Evolutionary conservation across 2,329 filamentous ascomycete genomes (phyloP), one percentile per base, ranked within the genome.

Genomic region (Chaetomium olivaceum): DNA sequence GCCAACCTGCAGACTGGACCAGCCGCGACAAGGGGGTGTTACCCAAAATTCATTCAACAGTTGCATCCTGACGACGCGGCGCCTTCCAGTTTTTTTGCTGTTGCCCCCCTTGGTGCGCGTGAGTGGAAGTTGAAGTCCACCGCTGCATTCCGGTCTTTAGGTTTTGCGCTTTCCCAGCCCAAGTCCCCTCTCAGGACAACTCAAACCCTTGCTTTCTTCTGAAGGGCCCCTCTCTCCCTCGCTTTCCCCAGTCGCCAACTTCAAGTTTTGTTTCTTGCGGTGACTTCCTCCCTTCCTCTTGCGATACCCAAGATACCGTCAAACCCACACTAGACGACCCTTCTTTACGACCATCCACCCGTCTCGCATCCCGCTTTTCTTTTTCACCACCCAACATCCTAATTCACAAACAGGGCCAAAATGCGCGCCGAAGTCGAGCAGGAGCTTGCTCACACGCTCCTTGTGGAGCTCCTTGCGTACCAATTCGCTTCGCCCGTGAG

Each of bases 341-440:
- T 50, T 36, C 19, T 25, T 50, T 58, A 21, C 21, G 1, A 31
- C 21, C 46, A 27, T 57, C 19, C 19, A 11, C 25, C 51, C 62
- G 43, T 48, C 60, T 31, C 25, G 39, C 27, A 21, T 46, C 23
- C 31, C 36, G 21, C n/a, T 21, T 46, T 19, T 21, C 23, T 12
- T 50, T n/a, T 14, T 65, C 54, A 25, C 19, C 33, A 39, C 23
- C 21, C 46, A 58, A 31, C 57, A 36, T 19, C 23, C 27, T 58
- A 66, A 62, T 62, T 59, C 36, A 58, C 61, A 58, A 58, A 69
- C 61, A 59, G 23, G 43, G 23, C 14, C 51, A 52, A 89, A 75
- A 98, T 98, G 94, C 92, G 92, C 85, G 95, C 95, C 80, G 95
- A 99, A 87, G 86, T 98, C 80, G 94, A 99, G 89, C 95, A 99